Evolutionary conservation across 805 yeast genomes (phyloP), one percentile per base, ranked within the genome.

Genomic region (Lipomyces spencermartinsiae): DNA sequence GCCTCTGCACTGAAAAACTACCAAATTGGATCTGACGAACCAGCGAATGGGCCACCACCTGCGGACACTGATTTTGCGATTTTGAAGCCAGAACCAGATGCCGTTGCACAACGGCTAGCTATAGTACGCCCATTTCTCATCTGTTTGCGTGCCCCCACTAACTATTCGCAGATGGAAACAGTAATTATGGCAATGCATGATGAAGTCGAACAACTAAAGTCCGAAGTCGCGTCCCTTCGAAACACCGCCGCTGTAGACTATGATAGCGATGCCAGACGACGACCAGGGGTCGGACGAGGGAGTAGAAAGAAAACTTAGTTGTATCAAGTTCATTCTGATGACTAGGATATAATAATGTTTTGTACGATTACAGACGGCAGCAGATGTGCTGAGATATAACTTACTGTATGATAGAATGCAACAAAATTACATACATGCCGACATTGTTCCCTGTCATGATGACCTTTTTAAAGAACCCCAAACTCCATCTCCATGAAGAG

Each of bases 171-270:
- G 70, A 70, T 71, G 67, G 73, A 71, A 34, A 71, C 73, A 1
- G 71, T 71, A 1, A 62, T 71, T 35, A 71, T 71, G 73, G 69
- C 72, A 12, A 59, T 70, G 64, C 73, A 71, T 58, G 73, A 71
- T 19, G 69, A 68, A 22, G 51, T 71, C 56, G 71, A 70, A 37
- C 46, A 33, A 29, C 58, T 71, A 16, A 60, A 58, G 35, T 25
- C 64, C 8, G 64, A 64, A n/a, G 55, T 64, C 49, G 56, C 49
- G 29, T 14, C 34, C 4, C 56, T 53, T 25, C 56, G 56, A 7
- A 10, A 31, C n/a, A 22, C 6, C 56, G 9, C 31, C n/a, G 34
- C n/a, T 25, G 49, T n/a, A 58, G 25, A 37, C 51, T 25, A 19
- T 14, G 61, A 58, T 14, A 37, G 39, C 12, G 43, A 35, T 34